Base-by-base conservation (phyloP, 306 rosid species). In the Cicer arietinum region DNA sequence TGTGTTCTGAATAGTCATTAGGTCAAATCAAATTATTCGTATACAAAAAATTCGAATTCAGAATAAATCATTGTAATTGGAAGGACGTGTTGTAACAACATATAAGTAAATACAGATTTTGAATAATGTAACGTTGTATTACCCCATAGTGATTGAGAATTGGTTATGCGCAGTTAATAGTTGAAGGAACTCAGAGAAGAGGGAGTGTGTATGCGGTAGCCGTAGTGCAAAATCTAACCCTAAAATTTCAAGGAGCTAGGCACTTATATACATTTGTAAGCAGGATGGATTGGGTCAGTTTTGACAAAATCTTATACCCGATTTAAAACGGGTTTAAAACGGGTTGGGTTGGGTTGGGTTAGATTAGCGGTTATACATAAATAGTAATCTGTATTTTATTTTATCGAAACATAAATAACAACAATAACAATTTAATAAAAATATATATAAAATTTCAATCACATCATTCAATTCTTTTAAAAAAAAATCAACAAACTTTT, bases 61-160 rank as follows among this genome's bases (percentile, higher is more conserved):
- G 4, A 30, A 72, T 1, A 20, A 39, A 17, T 10, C 5, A 70
- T 5, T 37, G 16, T 7, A 22, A 54, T 39, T 46, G 0, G 6
- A 8, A 56, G 4, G 10, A 3, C n/a, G 8, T 12, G 30, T 6
- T 8, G 13, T 10, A 8, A 56, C 7, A 40, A 20, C 1, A 46
- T 9, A 2, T 7, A 59, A 0, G 41, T 13, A 6, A 40, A 10
- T 37, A 6, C 7, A 6, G 40, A 3, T 41, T 8, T 58, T 8
- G 0, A 25, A 42, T 10, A 69, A 52, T 35, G 65, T 1, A 69
- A 64, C 0, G 20, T 60, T 48, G 53, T 0, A 79, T 54, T 86
- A 88, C 92, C 92, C 92, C 92, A 89, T 89, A 82, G 56, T 59
- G 62, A 67, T 60, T 12, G 67, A 14, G 35, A 70, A 12, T 77